Base-by-base conservation (phyloP, 352 stramenopile genomes). In the Thraustochytrium sp. region DNA sequence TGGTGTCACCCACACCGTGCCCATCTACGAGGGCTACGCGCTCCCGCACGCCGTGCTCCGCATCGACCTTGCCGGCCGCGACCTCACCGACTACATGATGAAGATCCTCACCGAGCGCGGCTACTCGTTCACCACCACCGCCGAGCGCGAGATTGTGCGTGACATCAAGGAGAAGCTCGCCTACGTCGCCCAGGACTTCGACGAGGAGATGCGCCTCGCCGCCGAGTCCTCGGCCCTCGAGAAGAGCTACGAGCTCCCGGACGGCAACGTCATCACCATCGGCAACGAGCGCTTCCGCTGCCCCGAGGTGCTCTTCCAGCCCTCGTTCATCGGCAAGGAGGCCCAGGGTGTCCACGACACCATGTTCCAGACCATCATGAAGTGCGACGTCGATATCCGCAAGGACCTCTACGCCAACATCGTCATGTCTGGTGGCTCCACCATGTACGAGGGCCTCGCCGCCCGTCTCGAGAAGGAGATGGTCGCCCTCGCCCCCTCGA, bases 101-200 rank as follows among this genome's bases (percentile, higher is more conserved):
- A 89, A 86, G 63, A 87, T 91, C 68, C 82, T 91, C 63, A 87
- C 82, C 49, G 86, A 88, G 75, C 73, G 85, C 83, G 93, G 93
- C 0, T 94, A 96, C 87, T 91, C 91, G 63, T 95, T 97, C 85
- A 90, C 92, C 84, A 95, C 92, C 36, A 95, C 92, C 18, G 92
- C 93, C n/a, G 92, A 97, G 86, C 86, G 88, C 38, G 92, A 96
- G 82, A 92, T 96, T 86, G 92, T 97, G 31, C 90, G 95, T 80
- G 95, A 99, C 88, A 98, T 99, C 88, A 99, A 99, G 93, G 96
- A 99, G 90, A 97, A 96, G 87, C 90, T 98, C 36, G 95, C 92
- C 63, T 98, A 98, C 89, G 88, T 98, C 5, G 93, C 94, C n/a
- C 86, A 95, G 53, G 92, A 98, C 87, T 97, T 95, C 76, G 92